phyloP scores from a whole-genome alignment of 495 filamentous ascomycete genomes.

The Penicillium alfredii region DNA sequence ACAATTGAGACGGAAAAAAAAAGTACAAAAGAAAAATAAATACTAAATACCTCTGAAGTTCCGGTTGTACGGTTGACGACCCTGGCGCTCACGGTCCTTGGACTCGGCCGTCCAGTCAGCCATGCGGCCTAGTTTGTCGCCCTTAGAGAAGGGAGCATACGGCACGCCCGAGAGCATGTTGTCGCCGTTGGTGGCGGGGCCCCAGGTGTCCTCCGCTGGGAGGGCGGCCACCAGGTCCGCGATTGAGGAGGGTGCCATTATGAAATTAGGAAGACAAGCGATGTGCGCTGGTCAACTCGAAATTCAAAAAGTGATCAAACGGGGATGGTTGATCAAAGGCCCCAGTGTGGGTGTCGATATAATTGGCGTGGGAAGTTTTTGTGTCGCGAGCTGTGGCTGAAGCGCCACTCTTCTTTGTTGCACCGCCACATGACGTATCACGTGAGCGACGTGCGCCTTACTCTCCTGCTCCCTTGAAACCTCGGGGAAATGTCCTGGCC shows the following conservation, averaged over 20 bases:
- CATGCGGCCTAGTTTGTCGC: conserved; percentile 98
- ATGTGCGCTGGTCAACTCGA: conserved; percentile 10
- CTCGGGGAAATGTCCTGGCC: no score
- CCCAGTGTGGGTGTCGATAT: conserved; percentile 17
- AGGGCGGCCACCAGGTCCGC: conserved; percentile 54
- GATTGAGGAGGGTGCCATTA: conserved; percentile 53
- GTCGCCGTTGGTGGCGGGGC: conserved; percentile 71
- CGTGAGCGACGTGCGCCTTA: no score
- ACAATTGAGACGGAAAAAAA: conserved; percentile 1
- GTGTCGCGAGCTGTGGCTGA: conserved; percentile 43
- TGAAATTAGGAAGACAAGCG: conserved; percentile 14
- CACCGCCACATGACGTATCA: conserved; percentile 26
- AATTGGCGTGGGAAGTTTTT: conserved; percentile 36
- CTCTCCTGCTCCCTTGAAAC: no score
- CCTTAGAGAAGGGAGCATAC: conserved; percentile 96
- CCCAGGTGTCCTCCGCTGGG: conserved; percentile 71
- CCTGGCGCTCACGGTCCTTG: conserved; percentile 77
- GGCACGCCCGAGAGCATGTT: conserved; percentile 90
- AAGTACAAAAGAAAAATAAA: conserved; percentile 6
- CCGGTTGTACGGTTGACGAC: conserved; percentile 80
- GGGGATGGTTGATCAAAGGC: conserved; percentile 11
- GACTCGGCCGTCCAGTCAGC: conserved; percentile 96
- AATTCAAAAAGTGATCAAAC: conserved; percentile 12
- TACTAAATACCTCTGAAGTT: conserved; percentile 88
- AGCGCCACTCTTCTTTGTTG: conserved; percentile 6